Evolutionary conservation across 768 basidiomycete genomes (phyloP), one percentile per base, ranked within the genome.

Genomic region (Chlorophyllum brunneum): DNA sequence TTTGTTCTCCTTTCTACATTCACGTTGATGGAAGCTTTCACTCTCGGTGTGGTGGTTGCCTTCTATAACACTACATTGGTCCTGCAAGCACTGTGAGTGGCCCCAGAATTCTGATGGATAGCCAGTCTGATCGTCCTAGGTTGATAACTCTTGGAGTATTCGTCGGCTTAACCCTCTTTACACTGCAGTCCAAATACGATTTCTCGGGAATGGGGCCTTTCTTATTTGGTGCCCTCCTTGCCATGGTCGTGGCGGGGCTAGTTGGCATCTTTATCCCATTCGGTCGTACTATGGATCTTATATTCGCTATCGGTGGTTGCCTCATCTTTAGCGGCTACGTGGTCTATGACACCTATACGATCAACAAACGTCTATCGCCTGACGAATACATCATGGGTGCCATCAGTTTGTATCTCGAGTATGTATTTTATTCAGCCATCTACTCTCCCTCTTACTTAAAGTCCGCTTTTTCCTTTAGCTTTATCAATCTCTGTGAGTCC

Each of bases 171-270:
- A 98, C 95, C 0, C 67, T 98, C 47, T 98, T 97, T 74, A 98
- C 97, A 0, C 75, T 97, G 65, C 94, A 95, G 67, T 91, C 89
- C 53, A 95, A 95, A 88, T 97, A 92, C 69, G 95, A 98, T 72
- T 98, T 99, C 70, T 87, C 85, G 10, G 89, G 89, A 48, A 81
- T 97, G 74, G 94, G 85, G 0, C 90, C 95, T 1, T 95, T 87
- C 81, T 77, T 98, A 24, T 95, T 94, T 59, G 91, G 81, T 15
- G 87, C 82, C 42, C 76, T 97, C 49, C 73, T 93, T 56, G 93
- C 92, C 5, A 70, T 95, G 44, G 50, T 86, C 48, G 83, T 91
- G 78, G 86, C 89, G 11, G 88, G 88, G 13, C 64, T 98, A 31
- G 83, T 97, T 58, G 83, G 84, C 31, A 62, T 94, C 40, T 88